Evolutionary conservation across 345 rosid genomes (phyloP).

Genomic region (Populus nigra): DNA sequence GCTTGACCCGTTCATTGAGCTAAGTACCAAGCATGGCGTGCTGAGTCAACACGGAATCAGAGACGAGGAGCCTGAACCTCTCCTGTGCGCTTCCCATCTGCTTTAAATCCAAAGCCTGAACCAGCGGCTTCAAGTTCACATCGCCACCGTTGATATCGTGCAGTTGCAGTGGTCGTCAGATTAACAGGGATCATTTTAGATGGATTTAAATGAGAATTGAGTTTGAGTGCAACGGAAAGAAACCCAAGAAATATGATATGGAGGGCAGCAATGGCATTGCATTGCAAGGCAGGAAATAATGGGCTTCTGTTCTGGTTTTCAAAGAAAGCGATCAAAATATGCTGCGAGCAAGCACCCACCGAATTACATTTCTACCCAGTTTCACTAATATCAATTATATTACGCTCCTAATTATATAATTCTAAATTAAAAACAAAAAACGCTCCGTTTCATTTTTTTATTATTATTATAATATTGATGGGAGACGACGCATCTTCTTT

Average conservation of each 20-base stretch:
- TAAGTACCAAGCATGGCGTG: constrained; percentile 80
- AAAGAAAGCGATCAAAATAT: not conserved
- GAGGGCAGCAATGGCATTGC: not conserved
- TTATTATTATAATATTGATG: too few species aligned
- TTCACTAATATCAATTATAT: too few species aligned
- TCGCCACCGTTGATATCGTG: constrained; percentile 61
- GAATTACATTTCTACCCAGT: not conserved
- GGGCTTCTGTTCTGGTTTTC: not conserved
- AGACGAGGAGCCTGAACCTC: constrained; percentile 67
- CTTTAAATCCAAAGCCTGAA: constrained; percentile 74
- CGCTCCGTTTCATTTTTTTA: too few species aligned
- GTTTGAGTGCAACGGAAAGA: not conserved
- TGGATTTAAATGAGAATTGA: not conserved
- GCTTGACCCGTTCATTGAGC: constrained; percentile 69
- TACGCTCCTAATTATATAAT: too few species aligned
- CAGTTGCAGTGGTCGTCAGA: constrained; percentile 66
- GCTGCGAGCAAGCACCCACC: not conserved
- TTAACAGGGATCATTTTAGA: constrained; percentile 55
- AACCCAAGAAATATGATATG: constrained; percentile 5
- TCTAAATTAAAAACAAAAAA: too few species aligned
- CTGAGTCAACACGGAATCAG: constrained; percentile 63
- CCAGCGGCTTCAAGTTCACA: constrained; percentile 71
- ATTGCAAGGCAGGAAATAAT: not conserved
- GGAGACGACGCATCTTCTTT: too few species aligned
- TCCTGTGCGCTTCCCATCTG: constrained; percentile 57